Base-by-base conservation (phyloP, 805 yeast species). In the Saturnispora saitoi region DNA sequence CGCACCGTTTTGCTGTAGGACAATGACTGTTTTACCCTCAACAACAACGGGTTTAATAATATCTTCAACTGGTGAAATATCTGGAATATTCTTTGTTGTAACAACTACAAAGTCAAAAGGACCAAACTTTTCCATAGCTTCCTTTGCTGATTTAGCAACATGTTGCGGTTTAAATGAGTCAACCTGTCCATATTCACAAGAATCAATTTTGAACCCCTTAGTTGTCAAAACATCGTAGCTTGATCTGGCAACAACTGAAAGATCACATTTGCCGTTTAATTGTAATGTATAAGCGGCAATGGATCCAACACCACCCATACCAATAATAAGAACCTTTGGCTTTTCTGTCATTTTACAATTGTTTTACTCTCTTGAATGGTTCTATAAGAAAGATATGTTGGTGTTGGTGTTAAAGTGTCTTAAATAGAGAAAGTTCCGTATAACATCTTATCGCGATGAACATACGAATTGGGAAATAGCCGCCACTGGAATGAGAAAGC, bases 231-330 rank as follows among this genome's bases (percentile, higher is more conserved):
- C 63, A 3, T 76, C 75, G 63, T 80, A 83, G 56, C 80, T 83
- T 24, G 87, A 75, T 59, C 93, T 73, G 3, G 81, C 73, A 4
- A 83, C 83, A 12, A 78, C 68, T 2, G 88, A 77, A 11, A 84
- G 80, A 22, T 69, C 68, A 9, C 78, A 70, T 39, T 69, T 63
- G 0, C 73, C 77, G 40, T 73, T 69, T 37, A 63, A 61, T 54
- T 70, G 71, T 30, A 87, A 68, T 0, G 85, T 77, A 44, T 81
- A 72, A 0, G 95, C 86, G 2, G 83, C 81, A 31, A 87, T 76
- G 15, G 87, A 74, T 32, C 96, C 96, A 10, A 87, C 93, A 34
- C 95, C 95, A 14, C 95, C 96, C 39, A 87, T 75, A 10, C 95
- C 95, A 36, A 86, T 74, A 10, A 86, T 68, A 11, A 86, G 68